Evolutionary conservation across 1,284 basidiomycete genomes (phyloP), one percentile per base, ranked within the genome.

Genomic region (Xerocomus nothofagi): DNA sequence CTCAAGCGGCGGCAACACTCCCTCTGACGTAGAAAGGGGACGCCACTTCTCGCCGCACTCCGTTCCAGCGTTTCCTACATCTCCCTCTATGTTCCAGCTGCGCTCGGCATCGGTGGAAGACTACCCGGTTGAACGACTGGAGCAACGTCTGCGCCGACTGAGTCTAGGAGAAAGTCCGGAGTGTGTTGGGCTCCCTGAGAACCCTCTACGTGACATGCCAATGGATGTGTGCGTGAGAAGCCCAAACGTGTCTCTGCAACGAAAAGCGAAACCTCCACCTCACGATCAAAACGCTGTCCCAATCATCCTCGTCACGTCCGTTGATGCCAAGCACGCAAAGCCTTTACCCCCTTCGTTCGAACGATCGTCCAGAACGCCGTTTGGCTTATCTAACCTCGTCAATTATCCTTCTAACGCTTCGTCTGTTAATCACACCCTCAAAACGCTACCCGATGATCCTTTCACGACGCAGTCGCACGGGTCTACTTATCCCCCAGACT

Each of bases 221-320:
- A 61, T 58, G 55, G 51, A 55, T 0, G 24, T 58, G 30, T 55
- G 27, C 44, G 5, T 20, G 30, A 27, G 18, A 32, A 34, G 48
- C 29, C 37, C 20, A 24, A 26, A 6, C 15, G 20, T 15, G 11
- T 38, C 42, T 14, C 39, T 39, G 23, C 49, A 29, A 33, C 43
- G 26, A 29, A 39, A 48, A 21, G 27, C 33, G 2, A 6, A 1
- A 18, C 24, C 26, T 24, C 26, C 34, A 3, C 15, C 26, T n/a
- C 12, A 29, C 17, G 36, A 49, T n/a, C 41, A 60, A 26, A 45
- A 50, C 3, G 21, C 26, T 18, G 44, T 59, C n/a, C 62, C 62
- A 1, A 53, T 44, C 48, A 66, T 65, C 36, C 31, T 65, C 17
- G 37, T 65, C 50, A 67, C 62, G 4, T 68, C 62, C 29, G 62